phyloP scores from a whole-genome alignment of 2,329 filamentous ascomycete genomes.

The Monilinia fructigena region DNA sequence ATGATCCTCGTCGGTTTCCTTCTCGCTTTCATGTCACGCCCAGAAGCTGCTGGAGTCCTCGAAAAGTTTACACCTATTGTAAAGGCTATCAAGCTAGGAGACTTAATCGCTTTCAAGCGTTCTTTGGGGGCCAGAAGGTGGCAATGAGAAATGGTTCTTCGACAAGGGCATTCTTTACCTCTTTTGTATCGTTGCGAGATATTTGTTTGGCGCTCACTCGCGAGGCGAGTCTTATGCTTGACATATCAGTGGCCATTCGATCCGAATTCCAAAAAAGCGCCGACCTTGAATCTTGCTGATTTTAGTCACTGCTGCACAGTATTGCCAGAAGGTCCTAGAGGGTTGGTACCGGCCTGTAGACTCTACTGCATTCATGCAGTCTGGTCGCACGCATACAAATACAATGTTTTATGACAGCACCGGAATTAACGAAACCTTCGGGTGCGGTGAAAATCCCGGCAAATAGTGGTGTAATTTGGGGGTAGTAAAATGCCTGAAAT shows the following conservation, averaged over 20 bases:
- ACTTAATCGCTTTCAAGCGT: slow-evolving; percentile 71
- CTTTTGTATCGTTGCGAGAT: slow-evolving; percentile 76
- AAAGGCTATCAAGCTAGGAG: slow-evolving; percentile 67
- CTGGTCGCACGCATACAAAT: slow-evolving; percentile 46
- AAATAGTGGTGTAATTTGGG: slow-evolving; percentile 59
- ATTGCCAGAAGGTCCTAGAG: slow-evolving; percentile 63
- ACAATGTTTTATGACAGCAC: slow-evolving; percentile 50
- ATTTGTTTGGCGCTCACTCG: slow-evolving; percentile 79
- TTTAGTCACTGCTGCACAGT: slow-evolving; percentile 61
- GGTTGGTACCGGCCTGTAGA: slow-evolving; percentile 48
- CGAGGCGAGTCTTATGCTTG: slow-evolving; percentile 73
- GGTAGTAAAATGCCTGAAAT: slow-evolving; percentile 60
- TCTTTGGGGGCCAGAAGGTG: slow-evolving; percentile 57
- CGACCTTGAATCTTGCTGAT: slow-evolving; percentile 71
- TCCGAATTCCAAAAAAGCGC: slow-evolving; percentile 59
- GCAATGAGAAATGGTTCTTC: slow-evolving; percentile 70
- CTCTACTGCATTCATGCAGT: slow-evolving; percentile 34
- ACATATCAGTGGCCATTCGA: slow-evolving; percentile 68
- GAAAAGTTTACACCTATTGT: slow-evolving; percentile 73
- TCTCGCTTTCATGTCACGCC: slow-evolving; percentile 65
- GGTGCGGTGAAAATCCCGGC: slow-evolving; percentile 52
- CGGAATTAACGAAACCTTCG: slow-evolving; percentile 43
- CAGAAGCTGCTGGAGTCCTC: slow-evolving; percentile 65
- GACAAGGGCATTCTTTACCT: slow-evolving; percentile 72
- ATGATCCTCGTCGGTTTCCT: slow-evolving; percentile 80